These are phyloP conservation scores for Anastatica hierochuntica DNA, from an alignment of 345 rosid genomes.

Conservation along the genomic window DNA sequence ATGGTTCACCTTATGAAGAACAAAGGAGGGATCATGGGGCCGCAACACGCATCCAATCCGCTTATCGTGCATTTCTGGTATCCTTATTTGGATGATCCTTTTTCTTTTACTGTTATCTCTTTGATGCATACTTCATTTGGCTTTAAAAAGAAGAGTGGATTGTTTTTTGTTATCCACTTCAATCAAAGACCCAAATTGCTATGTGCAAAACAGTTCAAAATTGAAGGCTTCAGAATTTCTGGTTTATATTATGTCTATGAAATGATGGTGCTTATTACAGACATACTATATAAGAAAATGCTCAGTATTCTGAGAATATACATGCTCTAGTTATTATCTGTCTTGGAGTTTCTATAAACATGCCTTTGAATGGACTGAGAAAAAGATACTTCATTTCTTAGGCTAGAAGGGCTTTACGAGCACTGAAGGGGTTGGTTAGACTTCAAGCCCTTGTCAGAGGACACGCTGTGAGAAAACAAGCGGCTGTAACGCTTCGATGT, in stretches of 20 bases:
- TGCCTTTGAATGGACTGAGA: conserved; percentile 9
- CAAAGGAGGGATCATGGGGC: conserved; percentile 49
- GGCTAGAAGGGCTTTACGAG: conserved; percentile 98
- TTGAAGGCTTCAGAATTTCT: too few species aligned
- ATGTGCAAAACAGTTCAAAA: too few species aligned
- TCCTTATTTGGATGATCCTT: not conserved
- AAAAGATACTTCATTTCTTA: conserved; percentile 23
- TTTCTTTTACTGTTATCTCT: not conserved
- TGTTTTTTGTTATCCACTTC: too few species aligned
- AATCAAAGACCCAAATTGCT: too few species aligned
- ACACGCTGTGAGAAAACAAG: conserved; percentile 98
- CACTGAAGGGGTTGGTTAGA: conserved; percentile 96
- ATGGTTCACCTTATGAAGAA: conserved; percentile 38
- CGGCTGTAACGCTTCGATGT: conserved; percentile 97
- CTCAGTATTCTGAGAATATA: not conserved
- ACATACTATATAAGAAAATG: too few species aligned
- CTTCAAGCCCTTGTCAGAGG: conserved; percentile 98
- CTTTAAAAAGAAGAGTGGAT: not conserved
- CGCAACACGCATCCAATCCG: conserved; percentile 80
- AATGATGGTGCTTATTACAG: too few species aligned
- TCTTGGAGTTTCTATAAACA: not conserved
- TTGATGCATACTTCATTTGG: not conserved
- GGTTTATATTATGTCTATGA: too few species aligned
- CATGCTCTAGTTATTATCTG: not conserved
- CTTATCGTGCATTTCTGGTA: conserved; percentile 97